Evolutionary conservation across 306 rosid genomes (phyloP).

Genomic region (Abrus pulchellus): DNA sequence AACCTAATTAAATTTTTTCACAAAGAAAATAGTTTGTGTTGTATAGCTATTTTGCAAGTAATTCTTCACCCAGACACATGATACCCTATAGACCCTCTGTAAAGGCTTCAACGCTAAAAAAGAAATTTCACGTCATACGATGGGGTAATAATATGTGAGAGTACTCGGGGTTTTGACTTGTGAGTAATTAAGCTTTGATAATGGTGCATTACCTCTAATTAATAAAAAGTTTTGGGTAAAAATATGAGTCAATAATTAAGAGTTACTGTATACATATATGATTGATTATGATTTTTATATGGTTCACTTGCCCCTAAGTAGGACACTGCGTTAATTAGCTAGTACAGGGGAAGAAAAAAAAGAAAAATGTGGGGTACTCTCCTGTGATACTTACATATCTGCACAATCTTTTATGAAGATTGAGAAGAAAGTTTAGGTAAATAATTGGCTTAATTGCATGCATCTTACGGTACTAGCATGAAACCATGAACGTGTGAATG

Average conservation of each 20-base stretch:
- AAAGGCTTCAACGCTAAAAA: conserved; percentile 55
- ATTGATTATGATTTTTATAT: conserved; percentile 7
- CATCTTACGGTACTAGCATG: background rate
- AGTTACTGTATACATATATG: background rate
- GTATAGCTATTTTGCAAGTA: background rate
- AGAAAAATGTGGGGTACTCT: background rate
- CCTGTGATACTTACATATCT: conserved; percentile 53
- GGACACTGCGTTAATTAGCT: conserved; percentile 7
- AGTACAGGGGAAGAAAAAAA: background rate
- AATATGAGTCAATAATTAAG: conserved; percentile 32
- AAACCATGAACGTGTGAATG: background rate
- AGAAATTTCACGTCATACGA: conserved; percentile 51
- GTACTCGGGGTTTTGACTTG: conserved; percentile 53
- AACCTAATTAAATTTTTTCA: background rate
- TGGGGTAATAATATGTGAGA: conserved; percentile 32
- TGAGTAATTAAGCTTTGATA: conserved; percentile 48
- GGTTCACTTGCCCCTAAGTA: conserved; percentile 15
- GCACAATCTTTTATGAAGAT: conserved; percentile 75
- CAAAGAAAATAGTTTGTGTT: background rate
- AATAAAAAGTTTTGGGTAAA: background rate
- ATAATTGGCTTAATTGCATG: background rate
- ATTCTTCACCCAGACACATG: conserved; percentile 46
- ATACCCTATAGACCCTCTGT: conserved; percentile 27
- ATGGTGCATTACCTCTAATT: conserved; percentile 46
- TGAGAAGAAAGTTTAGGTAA: conserved; percentile 45